These are phyloP conservation scores for Antitrichia curtipendula DNA, from an alignment of 225 moss, liverwort and hornwort genomes.

Conservation along the genomic window DNA sequence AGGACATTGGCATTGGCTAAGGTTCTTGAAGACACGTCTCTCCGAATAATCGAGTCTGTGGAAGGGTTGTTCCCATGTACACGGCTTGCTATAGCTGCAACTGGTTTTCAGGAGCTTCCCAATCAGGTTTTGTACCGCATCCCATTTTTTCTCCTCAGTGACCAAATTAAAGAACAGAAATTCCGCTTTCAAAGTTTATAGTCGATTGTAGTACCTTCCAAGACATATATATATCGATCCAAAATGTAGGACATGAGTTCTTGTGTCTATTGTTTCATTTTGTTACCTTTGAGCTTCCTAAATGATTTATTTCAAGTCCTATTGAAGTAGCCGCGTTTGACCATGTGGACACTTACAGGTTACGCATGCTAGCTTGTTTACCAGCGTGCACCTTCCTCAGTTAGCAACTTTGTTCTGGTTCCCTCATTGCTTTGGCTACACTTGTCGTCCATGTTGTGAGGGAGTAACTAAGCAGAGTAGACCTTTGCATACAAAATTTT, in stretches of 20 bases:
- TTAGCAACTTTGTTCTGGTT: neutral
- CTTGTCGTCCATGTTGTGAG: neutral
- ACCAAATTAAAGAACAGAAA: neutral
- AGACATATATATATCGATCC: neutral
- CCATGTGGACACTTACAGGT: neutral
- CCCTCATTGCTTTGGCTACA: neutral
- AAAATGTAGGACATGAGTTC: neutral
- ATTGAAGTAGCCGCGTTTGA: neutral
- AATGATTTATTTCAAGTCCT: neutral
- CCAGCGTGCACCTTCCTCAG: neutral
- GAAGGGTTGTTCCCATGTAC: slow-evolving; percentile 81
- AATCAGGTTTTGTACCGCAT: slow-evolving; percentile 24
- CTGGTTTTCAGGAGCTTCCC: slow-evolving; percentile 75
- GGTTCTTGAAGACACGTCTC: slow-evolving; percentile 65
- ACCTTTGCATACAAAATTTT: neutral
- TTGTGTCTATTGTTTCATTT: neutral
- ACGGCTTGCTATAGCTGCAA: slow-evolving; percentile 76
- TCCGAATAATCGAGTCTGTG: slow-evolving; percentile 43
- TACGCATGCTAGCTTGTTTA: neutral
- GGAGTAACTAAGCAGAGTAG: neutral
- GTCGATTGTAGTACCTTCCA: neutral
- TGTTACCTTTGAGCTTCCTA: neutral
- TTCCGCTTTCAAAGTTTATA: neutral
- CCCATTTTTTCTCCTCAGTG: neutral
- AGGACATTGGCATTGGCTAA: slow-evolving; percentile 56